Evolutionary conservation across 371 early-diverging fungal species (phyloP), one percentile per base, ranked within the genome.

Genomic region (Mucor irregularis): DNA sequence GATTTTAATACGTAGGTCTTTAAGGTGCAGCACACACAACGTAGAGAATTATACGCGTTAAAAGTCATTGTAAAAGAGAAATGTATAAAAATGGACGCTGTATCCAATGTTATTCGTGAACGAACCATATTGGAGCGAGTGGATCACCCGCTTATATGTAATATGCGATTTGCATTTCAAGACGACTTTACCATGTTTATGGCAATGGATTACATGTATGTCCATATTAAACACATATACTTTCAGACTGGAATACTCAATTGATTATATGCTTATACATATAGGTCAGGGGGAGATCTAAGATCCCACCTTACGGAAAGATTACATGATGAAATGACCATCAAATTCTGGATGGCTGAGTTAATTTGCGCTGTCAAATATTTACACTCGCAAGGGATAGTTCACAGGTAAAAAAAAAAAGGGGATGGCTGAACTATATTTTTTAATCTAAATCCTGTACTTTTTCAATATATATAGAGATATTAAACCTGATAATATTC

Each of bases 91-190:
- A 84, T 82, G 74, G 73, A 85, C 14, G 88, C 87, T 0, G 72
- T 84, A 16, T 69, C 78, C 37, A 87, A 90, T 62, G 76, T 92
- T 34, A 56, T 92, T 24, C 81, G 88, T 43, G 91, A 92, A 65
- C 81, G 92, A 4, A 78, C 73, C 28, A 78, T 92, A 34, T 74
- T 92, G 17, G 91, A 91, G 62, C 72, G 78, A 7, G 51, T 90
- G 24, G 76, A 84, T 52, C 88, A 89, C 63, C 84, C 90, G 5
- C 83, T 89, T 49, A 80, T 92, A 14, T 83, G 81, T 52, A 87
- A 89, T 69, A 66, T 90, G 67, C 82, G 87, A 26, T 92, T 84
- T 76, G 87, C 89, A 2, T 92, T 90, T 58, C 91, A 90, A 60
- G 91, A 92, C 62, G 80, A 77, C 26, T 73, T 82, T 25, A 77